A percentile compares a stretch with the other conserved stretches of the same genome.
phyloP scores from a whole-genome alignment of 805 yeast species.

The Saccharomycopsis microspora region DNA sequence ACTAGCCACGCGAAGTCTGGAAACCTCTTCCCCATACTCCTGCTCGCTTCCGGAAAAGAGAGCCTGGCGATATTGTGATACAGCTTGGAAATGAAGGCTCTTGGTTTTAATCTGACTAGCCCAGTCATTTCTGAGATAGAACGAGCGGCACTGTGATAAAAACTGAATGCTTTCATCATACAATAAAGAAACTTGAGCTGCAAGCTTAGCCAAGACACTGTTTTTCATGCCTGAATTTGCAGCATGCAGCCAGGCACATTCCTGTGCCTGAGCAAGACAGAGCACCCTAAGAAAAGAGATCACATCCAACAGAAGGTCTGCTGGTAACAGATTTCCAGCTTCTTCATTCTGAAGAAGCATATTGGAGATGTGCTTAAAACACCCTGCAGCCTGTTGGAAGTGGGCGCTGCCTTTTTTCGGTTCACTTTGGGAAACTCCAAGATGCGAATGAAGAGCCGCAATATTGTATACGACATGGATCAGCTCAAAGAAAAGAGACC shows the following conservation, averaged over 20 bases:
- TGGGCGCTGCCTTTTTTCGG: conserved; percentile 49
- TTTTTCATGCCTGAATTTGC: conserved; percentile 38
- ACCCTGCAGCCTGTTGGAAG: conserved; percentile 67
- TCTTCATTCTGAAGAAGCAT: conserved; percentile 12
- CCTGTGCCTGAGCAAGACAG: conserved; percentile 81
- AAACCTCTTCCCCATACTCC: conserved; percentile 66
- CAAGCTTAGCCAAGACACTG: conserved; percentile 49
- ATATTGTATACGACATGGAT: conserved; percentile 56
- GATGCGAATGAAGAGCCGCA: conserved; percentile 49
- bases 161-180: conserved; percentile 37
- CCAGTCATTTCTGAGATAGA: conserved; percentile 47
- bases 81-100: conserved; percentile 54
- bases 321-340: conserved; percentile 9
- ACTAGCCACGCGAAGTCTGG: conserved; percentile 36
- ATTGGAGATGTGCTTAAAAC: conserved; percentile 31
- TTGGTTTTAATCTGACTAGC: conserved; percentile 48
- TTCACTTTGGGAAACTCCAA: conserved; percentile 35
- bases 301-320: conserved; percentile 29
- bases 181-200: conserved; percentile 48
- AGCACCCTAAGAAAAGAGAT: conserved; percentile 38
- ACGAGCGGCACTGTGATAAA: conserved; percentile 29
- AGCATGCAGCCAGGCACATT: conserved; percentile 73
- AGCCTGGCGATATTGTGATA: conserved; percentile 56
- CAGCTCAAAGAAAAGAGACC: conserved; percentile 48
- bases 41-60: conserved; percentile 32